phyloP scores from a whole-genome alignment of 2,329 filamentous ascomycete species.

The Colletotrichum higginsianum region DNA sequence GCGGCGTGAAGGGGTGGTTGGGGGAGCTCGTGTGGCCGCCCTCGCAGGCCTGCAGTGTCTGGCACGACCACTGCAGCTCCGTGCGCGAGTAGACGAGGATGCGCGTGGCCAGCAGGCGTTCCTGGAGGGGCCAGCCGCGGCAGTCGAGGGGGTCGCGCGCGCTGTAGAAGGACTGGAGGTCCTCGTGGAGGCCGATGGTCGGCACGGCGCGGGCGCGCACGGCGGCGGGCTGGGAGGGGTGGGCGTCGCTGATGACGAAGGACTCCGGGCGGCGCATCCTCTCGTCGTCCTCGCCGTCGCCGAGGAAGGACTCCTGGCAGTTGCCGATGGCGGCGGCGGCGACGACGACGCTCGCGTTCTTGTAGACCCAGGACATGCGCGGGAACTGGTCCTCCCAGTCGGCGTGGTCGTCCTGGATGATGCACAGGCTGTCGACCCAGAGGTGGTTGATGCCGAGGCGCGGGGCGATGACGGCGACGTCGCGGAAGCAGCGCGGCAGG shows the following conservation, averaged over 20 bases:
- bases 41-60: neutral
- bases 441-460: neutral
- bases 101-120: neutral
- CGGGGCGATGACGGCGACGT: constrained; percentile 4
- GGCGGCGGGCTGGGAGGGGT: neutral
- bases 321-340: constrained; percentile 35
- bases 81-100: neutral
- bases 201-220: neutral
- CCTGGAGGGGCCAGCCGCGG: neutral
- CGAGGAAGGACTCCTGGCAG: neutral
- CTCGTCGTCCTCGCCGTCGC: neutral
- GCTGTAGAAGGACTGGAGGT: too few species aligned
- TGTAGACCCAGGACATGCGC: constrained; percentile 49
- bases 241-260: too few species aligned
- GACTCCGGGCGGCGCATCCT: neutral
- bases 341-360: constrained; percentile 44
- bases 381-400: constrained; percentile 49
- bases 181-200: neutral
- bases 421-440: constrained; percentile 44
- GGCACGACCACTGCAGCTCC: neutral
- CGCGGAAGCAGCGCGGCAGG: neutral
- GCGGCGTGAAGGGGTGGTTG: neutral
- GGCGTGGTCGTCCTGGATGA: constrained; percentile 46
- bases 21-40: neutral
- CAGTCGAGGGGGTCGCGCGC: neutral